Evolutionary conservation across 345 rosid species (phyloP).

Genomic region (Pseudoturritis turrita): DNA sequence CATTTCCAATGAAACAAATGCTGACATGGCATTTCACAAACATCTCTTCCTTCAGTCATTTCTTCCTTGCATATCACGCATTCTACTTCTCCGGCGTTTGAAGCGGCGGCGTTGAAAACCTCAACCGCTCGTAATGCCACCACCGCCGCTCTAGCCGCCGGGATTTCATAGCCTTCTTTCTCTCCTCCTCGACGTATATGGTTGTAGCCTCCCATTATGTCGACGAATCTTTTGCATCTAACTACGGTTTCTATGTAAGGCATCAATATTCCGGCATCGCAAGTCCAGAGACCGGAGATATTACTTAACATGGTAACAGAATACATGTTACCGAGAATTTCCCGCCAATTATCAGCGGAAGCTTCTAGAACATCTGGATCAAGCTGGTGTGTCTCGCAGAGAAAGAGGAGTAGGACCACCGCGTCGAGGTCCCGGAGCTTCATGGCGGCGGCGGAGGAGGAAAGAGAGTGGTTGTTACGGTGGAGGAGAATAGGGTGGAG

Average conservation of each 20-base stretch:
- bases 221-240: slow-evolving; percentile 60
- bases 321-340: slow-evolving; percentile 34
- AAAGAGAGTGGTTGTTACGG: slow-evolving; percentile 31
- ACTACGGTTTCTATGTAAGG: slow-evolving; percentile 60
- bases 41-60: slow-evolving; percentile 72
- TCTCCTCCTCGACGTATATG: slow-evolving; percentile 11
- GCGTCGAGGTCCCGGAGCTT: slow-evolving; percentile 75
- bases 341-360: slow-evolving; percentile 51
- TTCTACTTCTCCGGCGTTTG: slow-evolving; percentile 33
- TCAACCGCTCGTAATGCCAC: slow-evolving; percentile 62
- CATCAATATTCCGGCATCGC: slow-evolving; percentile 52
- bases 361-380: slow-evolving; percentile 50
- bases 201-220: slow-evolving; percentile 36
- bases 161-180: slow-evolving; percentile 42
- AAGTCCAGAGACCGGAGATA: slow-evolving; percentile 39
- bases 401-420: slow-evolving; percentile 70
- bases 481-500: slow-evolving; percentile 56
- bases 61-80: slow-evolving; percentile 87
- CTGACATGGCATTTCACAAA: slow-evolving; percentile 80
- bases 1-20: slow-evolving; percentile 93
- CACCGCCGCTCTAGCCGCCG: slow-evolving; percentile 59
- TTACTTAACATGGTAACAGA: slow-evolving; percentile 31
- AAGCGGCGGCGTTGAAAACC: slow-evolving; percentile 18
- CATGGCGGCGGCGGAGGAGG: slow-evolving; percentile 25
- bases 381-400: slow-evolving; percentile 67